phyloP scores from a whole-genome alignment of 2,329 filamentous ascomycete species.

The Phialophora tarda region DNA sequence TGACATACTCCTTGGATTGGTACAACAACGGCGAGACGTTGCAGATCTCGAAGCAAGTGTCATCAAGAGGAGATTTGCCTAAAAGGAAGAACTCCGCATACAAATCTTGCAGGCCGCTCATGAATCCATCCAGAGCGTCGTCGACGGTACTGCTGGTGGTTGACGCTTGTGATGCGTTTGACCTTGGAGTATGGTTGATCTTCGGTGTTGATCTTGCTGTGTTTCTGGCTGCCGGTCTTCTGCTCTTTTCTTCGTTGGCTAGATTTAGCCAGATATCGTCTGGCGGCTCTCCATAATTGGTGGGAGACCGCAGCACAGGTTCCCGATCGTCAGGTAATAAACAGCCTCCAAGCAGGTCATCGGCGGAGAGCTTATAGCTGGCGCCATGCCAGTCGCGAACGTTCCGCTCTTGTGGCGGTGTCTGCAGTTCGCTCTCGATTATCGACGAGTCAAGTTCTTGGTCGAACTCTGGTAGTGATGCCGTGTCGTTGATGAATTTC shows the following conservation, averaged over 20 bases:
- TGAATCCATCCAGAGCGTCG: slow-evolving; percentile 39
- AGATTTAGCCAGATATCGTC: slow-evolving; percentile 40
- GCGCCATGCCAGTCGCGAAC: slow-evolving; percentile 17
- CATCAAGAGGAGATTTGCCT: slow-evolving; percentile 38
- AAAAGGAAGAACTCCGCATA: slow-evolving; percentile 43
- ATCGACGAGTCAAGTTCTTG: slow-evolving; percentile 27
- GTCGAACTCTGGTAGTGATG: slow-evolving; percentile 37
- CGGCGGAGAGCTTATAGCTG: slow-evolving; percentile 34
- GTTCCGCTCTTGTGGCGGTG: slow-evolving; percentile 20
- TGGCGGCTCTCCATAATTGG: slow-evolving; percentile 7
- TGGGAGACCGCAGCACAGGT: neutral
- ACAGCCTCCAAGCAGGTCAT: slow-evolving; percentile 38
- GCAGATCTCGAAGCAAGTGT: slow-evolving; percentile 42
- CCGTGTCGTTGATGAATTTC: slow-evolving; percentile 41
- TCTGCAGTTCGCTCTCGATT: slow-evolving; percentile 23
- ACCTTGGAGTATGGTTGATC: slow-evolving; percentile 15
- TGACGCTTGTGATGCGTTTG: slow-evolving; percentile 23
- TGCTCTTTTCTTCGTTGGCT: slow-evolving; percentile 35
- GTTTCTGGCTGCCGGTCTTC: slow-evolving; percentile 21
- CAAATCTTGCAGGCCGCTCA: slow-evolving; percentile 37
- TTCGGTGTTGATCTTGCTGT: slow-evolving; percentile 24
- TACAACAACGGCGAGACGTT: slow-evolving; percentile 41
- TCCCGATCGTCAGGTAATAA: slow-evolving; percentile 31
- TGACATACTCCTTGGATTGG: slow-evolving; percentile 39
- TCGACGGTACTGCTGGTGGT: slow-evolving; percentile 32